Percentiles rank a stretch among this genome's conserved stretches.
phyloP scores from a whole-genome alignment of 495 filamentous ascomycete species.

The Penicillium malachiteum region DNA sequence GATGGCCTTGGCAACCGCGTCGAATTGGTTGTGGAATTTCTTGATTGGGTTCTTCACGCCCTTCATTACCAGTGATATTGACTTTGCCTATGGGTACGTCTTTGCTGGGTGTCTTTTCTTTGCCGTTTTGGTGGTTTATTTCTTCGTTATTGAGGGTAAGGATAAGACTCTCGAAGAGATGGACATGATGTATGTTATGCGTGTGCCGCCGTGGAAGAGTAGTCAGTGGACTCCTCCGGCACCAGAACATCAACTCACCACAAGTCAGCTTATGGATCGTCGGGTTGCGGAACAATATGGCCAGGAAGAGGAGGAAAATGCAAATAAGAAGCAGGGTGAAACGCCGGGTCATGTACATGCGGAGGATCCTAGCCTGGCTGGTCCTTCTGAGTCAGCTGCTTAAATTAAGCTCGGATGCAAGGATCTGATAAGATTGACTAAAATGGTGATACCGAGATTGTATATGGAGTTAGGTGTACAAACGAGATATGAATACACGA shows the following conservation, averaged over 20 bases:
- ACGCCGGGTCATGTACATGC: constrained; percentile 22
- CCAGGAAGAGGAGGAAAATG: constrained; percentile 15
- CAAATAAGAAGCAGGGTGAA: constrained; percentile 14
- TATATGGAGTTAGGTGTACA: neutral
- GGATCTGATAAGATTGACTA: neutral
- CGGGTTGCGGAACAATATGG: constrained; percentile 20
- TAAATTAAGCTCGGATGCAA: constrained; percentile 1
- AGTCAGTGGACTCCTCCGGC: constrained; percentile 30
- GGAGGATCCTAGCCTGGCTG: constrained; percentile 21
- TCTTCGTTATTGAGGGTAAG: constrained; percentile 68
- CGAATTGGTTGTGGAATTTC: constrained; percentile 90
- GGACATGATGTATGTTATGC: constrained; percentile 76
- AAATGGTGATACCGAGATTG: too few relatives aligned
- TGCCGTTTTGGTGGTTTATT: constrained; percentile 66
- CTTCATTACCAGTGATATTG: constrained; percentile 66
- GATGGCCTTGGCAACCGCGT: constrained; percentile 76
- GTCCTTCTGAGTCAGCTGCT: constrained; percentile 15
- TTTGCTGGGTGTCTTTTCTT: constrained; percentile 68
- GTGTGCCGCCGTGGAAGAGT: constrained; percentile 63
- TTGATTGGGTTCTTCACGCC: constrained; percentile 78
- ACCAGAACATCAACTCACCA: constrained; percentile 33
- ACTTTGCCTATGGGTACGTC: constrained; percentile 74
- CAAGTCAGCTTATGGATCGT: constrained; percentile 32
- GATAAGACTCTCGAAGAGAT: constrained; percentile 70
- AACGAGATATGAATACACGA: neutral